phyloP scores from a whole-genome alignment of 805 yeast species.

The Metschnikowia kofuensis region DNA sequence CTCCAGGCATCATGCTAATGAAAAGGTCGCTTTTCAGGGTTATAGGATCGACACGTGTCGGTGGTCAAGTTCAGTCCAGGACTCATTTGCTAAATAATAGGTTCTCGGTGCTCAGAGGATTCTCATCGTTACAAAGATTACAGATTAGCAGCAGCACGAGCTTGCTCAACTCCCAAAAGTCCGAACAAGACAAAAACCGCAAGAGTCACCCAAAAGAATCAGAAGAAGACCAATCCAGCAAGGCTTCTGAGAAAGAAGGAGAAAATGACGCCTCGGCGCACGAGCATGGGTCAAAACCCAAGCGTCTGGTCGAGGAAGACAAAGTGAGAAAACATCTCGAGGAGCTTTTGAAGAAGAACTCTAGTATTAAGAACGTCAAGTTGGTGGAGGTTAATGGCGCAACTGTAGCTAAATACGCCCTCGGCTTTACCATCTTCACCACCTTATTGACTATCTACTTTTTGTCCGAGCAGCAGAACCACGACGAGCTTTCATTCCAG shows the following conservation, averaged over 20 bases:
- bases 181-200: neutral
- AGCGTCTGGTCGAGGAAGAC: conserved; percentile 27
- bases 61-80: neutral
- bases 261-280: neutral
- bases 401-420: conserved; percentile 11
- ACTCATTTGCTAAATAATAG: neutral
- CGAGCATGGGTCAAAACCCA: conserved; percentile 17
- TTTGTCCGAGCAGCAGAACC: conserved; percentile 13
- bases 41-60: neutral
- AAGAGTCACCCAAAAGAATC: neutral
- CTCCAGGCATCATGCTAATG: conserved; percentile 1
- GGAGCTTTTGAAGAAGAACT: conserved; percentile 28
- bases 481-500: conserved; percentile 56
- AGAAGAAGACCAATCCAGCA: neutral
- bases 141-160: conserved; percentile 2
- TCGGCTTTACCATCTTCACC: conserved; percentile 19
- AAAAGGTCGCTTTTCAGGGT: conserved; percentile 2
- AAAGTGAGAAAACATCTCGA: conserved; percentile 35
- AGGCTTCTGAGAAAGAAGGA: neutral
- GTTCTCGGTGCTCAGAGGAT: conserved; percentile 1
- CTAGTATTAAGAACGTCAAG: conserved; percentile 31
- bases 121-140: conserved; percentile 8
- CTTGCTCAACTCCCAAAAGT: neutral
- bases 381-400: conserved; percentile 22
- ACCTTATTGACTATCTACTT: conserved; percentile 14